These are phyloP conservation scores for Calonectria pseudoturangicola DNA, from an alignment of 2,329 filamentous ascomycete genomes.

Conservation along the genomic window DNA sequence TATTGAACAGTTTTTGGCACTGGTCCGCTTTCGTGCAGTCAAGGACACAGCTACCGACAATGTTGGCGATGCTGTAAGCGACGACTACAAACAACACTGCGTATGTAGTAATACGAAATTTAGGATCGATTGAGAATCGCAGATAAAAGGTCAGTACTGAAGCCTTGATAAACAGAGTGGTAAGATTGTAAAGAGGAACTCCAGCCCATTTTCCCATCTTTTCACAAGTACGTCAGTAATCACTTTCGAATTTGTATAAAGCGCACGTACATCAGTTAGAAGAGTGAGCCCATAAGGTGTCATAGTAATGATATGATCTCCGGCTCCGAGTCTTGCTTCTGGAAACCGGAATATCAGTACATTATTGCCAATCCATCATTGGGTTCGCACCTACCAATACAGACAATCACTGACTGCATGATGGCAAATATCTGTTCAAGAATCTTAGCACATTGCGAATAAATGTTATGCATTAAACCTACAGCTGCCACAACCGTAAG, in stretches of 20 bases:
- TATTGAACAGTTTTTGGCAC: constrained; percentile 1
- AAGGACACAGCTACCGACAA: neutral
- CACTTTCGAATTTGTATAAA: too few species aligned
- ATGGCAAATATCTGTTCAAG: neutral
- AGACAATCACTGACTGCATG: neutral
- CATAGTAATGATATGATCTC: constrained; percentile 7
- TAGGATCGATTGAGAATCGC: neutral
- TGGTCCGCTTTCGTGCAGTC: constrained; percentile 2
- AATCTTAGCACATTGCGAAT: neutral
- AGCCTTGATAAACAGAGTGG: neutral
- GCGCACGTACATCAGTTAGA: neutral
- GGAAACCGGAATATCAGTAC: neutral
- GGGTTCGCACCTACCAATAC: neutral
- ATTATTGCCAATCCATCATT: neutral
- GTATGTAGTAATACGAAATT: neutral
- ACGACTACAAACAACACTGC: constrained; percentile 2
- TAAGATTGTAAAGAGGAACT: constrained; percentile 1
- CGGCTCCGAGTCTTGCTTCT: constrained; percentile 6
- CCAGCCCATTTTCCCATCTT: constrained; percentile 10
- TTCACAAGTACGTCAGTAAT: neutral
- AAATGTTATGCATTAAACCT: neutral
- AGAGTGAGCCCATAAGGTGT: neutral
- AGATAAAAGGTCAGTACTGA: constrained; percentile 10
- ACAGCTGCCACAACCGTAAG: neutral
- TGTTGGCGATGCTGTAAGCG: constrained; percentile 8